Percentiles rank a stretch among this genome's conserved stretches.
Conservation (phyloP, 768 basidiomycete species). For the Phylloporus rhodoxanthus region DNA sequence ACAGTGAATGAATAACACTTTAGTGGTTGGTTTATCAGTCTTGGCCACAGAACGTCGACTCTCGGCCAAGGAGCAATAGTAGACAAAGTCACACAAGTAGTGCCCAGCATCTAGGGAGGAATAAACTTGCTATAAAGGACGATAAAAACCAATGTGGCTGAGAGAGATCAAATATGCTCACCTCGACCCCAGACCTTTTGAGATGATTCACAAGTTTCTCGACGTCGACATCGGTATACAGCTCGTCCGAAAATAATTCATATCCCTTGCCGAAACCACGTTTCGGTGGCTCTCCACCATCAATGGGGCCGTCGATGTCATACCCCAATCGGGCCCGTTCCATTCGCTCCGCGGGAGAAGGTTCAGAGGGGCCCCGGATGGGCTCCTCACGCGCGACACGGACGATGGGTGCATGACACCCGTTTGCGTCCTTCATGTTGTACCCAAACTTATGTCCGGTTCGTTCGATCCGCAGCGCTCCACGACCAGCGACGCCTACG, state of each 20-base stretch:
- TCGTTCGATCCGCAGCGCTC: conserved; percentile 58
- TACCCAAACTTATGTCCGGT: conserved; percentile 65
- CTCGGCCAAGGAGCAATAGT: conserved; percentile 72
- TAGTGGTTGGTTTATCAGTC: conserved; percentile 29
- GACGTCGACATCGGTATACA: conserved; percentile 33
- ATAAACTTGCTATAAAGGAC: conserved; percentile 50
- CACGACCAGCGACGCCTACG: conserved; percentile 61
- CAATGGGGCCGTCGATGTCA: conserved; percentile 20
- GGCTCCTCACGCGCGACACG: conserved; percentile 26
- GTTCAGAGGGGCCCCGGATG: conserved; percentile 14
- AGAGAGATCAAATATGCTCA: conserved; percentile 13
- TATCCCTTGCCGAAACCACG: conserved; percentile 36
- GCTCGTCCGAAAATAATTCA: conserved; percentile 32
- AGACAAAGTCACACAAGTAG: conserved; percentile 72
- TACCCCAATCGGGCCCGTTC: conserved; percentile 30
- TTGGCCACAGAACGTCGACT: conserved; percentile 40
- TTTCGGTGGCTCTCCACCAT: conserved; percentile 27
- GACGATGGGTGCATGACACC: conserved; percentile 46
- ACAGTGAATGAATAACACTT: conserved; percentile 66
- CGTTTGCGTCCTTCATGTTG: conserved; percentile 59
- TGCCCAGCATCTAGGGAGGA: conserved; percentile 73
- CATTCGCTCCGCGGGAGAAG: conserved; percentile 23
- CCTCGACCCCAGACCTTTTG: conserved; percentile 28
- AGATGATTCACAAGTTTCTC: conserved; percentile 34
- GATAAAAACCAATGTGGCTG: conserved; percentile 1